Conservation (phyloP, 2,329 filamentous ascomycete genomes). For the Colletotrichum coccodes region DNA sequence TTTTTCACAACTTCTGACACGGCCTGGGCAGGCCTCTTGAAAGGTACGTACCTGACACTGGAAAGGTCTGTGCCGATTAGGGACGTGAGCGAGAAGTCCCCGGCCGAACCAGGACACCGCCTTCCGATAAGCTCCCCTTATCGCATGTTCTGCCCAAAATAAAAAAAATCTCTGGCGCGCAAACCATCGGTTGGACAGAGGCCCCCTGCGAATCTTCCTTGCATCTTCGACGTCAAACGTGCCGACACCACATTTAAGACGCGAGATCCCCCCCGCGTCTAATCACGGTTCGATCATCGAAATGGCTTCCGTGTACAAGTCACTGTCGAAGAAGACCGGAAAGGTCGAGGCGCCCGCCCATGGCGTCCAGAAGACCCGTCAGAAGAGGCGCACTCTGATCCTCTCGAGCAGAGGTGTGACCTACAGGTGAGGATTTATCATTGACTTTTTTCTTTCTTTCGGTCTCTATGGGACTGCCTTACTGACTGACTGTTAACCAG, state of each 20-base stretch:
- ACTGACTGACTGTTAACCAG: conserved; percentile 54
- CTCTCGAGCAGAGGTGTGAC: conserved; percentile 94
- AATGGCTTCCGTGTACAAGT: conserved; percentile 82
- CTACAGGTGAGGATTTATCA: conserved; percentile 67
- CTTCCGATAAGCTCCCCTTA: conserved; percentile 18
- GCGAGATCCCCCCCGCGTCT: not conserved
- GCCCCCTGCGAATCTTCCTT: not conserved
- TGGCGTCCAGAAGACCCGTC: conserved; percentile 59
- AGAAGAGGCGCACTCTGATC: conserved; percentile 84
- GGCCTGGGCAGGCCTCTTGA: not conserved
- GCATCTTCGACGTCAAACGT: not conserved
- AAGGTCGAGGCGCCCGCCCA: conserved; percentile 60
- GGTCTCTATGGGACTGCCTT: not conserved
- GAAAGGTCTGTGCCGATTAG: not conserved
- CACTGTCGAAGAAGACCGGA: conserved; percentile 69
- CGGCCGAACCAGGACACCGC: not conserved
- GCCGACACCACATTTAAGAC: not conserved
- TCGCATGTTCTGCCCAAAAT: conserved; percentile 1
- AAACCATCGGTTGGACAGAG: not conserved
- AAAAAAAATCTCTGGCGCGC: conserved; percentile 1
- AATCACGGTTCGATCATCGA: conserved; percentile 37
- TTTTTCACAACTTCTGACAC: not conserved
- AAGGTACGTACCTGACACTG: not conserved
- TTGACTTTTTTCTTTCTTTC: not conserved
- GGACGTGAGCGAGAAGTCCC: not conserved